Evolutionary conservation across 2,329 filamentous ascomycete genomes (phyloP), one percentile per base, ranked within the genome.

Genomic region (Lomentospora prolificans): DNA sequence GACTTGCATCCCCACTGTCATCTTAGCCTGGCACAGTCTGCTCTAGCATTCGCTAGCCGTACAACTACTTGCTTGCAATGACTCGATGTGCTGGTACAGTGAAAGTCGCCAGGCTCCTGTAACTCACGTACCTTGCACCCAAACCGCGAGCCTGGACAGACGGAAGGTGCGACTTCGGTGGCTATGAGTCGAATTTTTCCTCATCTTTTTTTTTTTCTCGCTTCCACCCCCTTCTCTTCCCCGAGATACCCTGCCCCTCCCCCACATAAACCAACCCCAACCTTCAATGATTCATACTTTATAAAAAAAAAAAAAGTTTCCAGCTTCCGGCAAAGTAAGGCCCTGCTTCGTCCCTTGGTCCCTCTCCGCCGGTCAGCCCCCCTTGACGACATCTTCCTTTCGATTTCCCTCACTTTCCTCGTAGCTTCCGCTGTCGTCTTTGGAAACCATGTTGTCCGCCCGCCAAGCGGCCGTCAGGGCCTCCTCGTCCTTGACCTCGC

Each of bases 401-500:
- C 48, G 44, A 39, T 39, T 22, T 55, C 33, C 31, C 57, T 27
- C 36, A 44, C 36, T 22, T 41, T 19, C 50, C 8, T 31, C 39
- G 30, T 25, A n/a, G 27, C 50, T 56, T 41, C 56, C 51, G 17
- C 27, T 51, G 24, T 36, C 36, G 36, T 46, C 28, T n/a, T 17
- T 39, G 54, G 30, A 46, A 61, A 64, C 54, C 33, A 77, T 77
- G 74, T 65, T 76, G 57, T 72, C 74, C 60, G 68, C 70, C 54
- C 66, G 69, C 58, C 67, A 70, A 60, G 70, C 69, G 59, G 67
- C 69, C 62, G 61, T 76, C 58, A 66, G 74, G 67, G 73, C 73
- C 55, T 72, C 72, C 57, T 69, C 28, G 33, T 55, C 53, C 53
- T 30, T 55, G 25, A 55, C 53, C 53, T 27, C 53, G 30, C 53